Evolutionary conservation across 305 asterid genomes (phyloP).

Genomic region (Fraxinus baroniana): DNA sequence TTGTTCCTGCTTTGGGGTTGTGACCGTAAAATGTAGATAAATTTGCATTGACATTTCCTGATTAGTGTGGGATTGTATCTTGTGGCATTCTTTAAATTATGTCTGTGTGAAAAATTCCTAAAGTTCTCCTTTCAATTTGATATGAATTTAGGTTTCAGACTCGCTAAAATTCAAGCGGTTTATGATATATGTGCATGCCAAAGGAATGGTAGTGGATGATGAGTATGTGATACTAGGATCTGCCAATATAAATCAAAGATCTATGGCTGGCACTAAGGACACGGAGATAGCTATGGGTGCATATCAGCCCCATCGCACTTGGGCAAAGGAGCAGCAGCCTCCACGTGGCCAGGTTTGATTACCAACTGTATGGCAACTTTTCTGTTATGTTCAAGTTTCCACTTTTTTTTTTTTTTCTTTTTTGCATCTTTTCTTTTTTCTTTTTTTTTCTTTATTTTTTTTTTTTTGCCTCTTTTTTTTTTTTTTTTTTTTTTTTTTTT

Average conservation of each 20-base stretch:
- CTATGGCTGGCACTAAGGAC: constrained; percentile 94
- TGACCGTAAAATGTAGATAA: not conserved
- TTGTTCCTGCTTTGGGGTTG: constrained; percentile 10
- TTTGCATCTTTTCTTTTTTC: no score
- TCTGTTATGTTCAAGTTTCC: not conserved
- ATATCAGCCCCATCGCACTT: constrained; percentile 78
- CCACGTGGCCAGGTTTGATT: constrained; percentile 83
- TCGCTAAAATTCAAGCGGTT: constrained; percentile 66
- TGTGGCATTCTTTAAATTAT: not conserved
- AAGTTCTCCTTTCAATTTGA: not conserved
- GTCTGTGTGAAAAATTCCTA: constrained; percentile 2
- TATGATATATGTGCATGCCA: constrained; percentile 97
- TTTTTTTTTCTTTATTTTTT: no score
- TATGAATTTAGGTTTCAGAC: constrained; percentile 61
- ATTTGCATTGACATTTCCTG: not conserved
- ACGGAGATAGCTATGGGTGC: constrained; percentile 98
- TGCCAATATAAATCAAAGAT: constrained; percentile 92
- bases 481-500: no score
- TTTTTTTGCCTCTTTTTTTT: no score
- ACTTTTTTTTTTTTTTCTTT: no score
- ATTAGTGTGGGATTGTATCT: not conserved
- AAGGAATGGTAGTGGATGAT: constrained; percentile 96
- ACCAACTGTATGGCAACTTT: not conserved
- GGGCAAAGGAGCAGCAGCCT: constrained; percentile 53
- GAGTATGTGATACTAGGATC: constrained; percentile 88